Evolutionary conservation across 306 rosid genomes (phyloP), one percentile per base, ranked within the genome.

Genomic region (Betula pendula): DNA sequence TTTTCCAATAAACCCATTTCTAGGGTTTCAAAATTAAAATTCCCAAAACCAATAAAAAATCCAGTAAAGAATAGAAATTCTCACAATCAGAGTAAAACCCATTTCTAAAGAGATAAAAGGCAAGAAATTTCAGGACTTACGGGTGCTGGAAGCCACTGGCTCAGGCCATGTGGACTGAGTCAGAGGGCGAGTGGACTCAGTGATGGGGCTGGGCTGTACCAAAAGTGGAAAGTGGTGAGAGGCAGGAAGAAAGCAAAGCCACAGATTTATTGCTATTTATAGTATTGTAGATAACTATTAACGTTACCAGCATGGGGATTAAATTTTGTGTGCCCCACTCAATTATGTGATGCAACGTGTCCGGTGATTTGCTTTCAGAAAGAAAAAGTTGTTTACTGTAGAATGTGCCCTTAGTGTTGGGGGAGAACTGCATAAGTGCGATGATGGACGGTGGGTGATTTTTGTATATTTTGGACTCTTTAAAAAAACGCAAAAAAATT

Each of bases 91-190:
- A 63, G 47, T 12, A 17, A 63, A 33, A 56, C 16, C 63, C 63
- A 56, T 56, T 56, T 56, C 33, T 56, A 24, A 25, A 56, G 17
- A 56, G 63, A 56, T 33, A 56, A 24, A 35, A 35, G 13, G 12
- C 10, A 35, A n/a, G 15, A 65, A 38, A 65, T 7, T 19, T 65
- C 6, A 19, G 10, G 15, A 35, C 47, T 65, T 19, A 65, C 70
- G 20, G 25, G 47, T 65, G 47, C 70, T 35, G 43, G 15, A 43
- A 65, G 25, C 6, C 47, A 33, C 44, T 33, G 45, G 70, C 17
- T 60, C 68, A 60, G 40, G 20, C 70, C 70, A 65, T 65, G 27
- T 65, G 70, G 14, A 17, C 47, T 9, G 45, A 65, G 25, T 35
- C 25, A 65, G n/a, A 0, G 43, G 24, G 4, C 68, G 68, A 29